Evolutionary conservation across 768 basidiomycete species (phyloP), one percentile per base, ranked within the genome.

Genomic region (Polyporus arcularius): DNA sequence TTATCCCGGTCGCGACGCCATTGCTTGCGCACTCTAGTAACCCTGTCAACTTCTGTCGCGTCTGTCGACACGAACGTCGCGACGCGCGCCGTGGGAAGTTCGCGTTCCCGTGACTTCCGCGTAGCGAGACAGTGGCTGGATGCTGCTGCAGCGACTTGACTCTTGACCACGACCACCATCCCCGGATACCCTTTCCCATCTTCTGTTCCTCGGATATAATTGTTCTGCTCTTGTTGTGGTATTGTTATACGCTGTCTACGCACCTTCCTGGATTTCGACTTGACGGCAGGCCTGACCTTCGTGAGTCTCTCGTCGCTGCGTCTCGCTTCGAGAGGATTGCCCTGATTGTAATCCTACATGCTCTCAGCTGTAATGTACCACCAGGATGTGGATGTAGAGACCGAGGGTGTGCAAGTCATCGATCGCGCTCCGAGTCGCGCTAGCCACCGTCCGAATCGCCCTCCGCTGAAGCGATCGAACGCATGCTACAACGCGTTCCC

Each of bases 341-440:
- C 21, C 21, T 26, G 21, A 26, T 26, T 26, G 21, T 26, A 26
- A 26, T 26, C 21, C 21, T 26, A 26, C 21, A 26, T 26, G 21
- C 21, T 26, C 21, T 26, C 21, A 26, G 21, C 21, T 26, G 21
- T 26, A 26, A 26, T 26, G 21, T 26, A 30, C 10, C 8, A 48
- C 28, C 28, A 12, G 42, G 15, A 18, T 43, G 15, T 43, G 15
- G 18, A 43, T 10, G 18, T 14, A 21, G 47, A 48, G 18, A 18
- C 7, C n/a, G 21, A 30, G 15, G 12, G 15, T n/a, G 5, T 51
- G n/a, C 18, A 21, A 12, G n/a, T 26, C 38, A 26, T 9, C 39
- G 32, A 53, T 32, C 61, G 61, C 53, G 56, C 57, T 0, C 57
- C 61, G 31, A 62, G 61, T 38, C 56, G 61, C 21, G 57, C 46